These are phyloP conservation scores for Triticum dicoccoides DNA, from an alignment of 176 grass and related monocot genomes.

Conservation along the genomic window DNA sequence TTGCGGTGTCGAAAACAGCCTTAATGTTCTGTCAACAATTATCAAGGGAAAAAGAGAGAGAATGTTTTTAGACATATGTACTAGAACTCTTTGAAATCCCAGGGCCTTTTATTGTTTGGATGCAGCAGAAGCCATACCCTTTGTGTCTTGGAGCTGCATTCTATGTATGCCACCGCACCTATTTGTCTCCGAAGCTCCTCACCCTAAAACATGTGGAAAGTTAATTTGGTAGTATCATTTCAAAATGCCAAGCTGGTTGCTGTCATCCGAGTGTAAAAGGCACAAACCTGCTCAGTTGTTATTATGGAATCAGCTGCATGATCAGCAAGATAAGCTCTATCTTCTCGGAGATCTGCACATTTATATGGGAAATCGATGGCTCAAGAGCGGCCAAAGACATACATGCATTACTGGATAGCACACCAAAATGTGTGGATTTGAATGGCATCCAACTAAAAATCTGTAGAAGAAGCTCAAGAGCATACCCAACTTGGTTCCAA, in stretches of 20 bases:
- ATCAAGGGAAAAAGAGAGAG: neutral
- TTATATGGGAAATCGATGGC: neutral
- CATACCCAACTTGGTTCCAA: conserved; percentile 90
- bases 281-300: conserved; percentile 53
- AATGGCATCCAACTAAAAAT: neutral
- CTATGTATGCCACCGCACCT: conserved; percentile 64
- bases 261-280: neutral
- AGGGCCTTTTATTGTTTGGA: neutral
- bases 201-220: conserved; percentile 37
- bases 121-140: conserved; percentile 30
- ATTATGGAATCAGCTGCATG: conserved; percentile 64
- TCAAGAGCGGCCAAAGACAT: neutral
- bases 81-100: neutral
- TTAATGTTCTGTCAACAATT: conserved; percentile 57
- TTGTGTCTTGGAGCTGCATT: conserved; percentile 88
- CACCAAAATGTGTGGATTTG: neutral
- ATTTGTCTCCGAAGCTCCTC: conserved; percentile 69
- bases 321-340: conserved; percentile 61
- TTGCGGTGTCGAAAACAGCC: conserved; percentile 69
- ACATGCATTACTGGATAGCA: neutral
- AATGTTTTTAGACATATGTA: neutral
- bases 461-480: neutral
- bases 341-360: conserved; percentile 62
- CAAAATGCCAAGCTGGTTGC: neutral
- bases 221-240: neutral